A percentile compares a stretch with the other conserved stretches of the same genome.
Evolutionary conservation across 768 basidiomycete genomes (phyloP).

Genomic region (Trichaptum fuscoviolaceum): DNA sequence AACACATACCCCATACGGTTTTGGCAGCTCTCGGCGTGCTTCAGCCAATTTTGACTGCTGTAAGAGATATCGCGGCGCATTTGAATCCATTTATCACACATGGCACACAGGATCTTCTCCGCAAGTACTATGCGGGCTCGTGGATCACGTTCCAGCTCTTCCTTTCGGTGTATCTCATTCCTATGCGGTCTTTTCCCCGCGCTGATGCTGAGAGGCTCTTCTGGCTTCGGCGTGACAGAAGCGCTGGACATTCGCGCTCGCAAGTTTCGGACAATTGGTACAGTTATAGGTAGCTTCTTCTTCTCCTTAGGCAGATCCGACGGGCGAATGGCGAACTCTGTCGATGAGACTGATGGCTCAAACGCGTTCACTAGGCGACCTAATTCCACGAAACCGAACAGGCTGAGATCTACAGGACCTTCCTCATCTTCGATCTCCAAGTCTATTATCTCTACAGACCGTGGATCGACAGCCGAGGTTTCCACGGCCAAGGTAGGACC

Average conservation of each 20-base stretch:
- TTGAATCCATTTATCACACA: constrained; percentile 60
- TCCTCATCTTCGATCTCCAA: neutral
- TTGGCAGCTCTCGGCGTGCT: neutral
- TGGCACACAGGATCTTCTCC: constrained; percentile 50
- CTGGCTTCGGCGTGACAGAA: neutral
- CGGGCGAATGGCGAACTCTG: neutral
- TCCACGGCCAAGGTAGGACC: neutral
- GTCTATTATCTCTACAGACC: neutral
- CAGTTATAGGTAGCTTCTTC: neutral
- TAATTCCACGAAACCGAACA: constrained; percentile 1
- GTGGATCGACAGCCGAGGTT: neutral
- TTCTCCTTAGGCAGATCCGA: neutral
- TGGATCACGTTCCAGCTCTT: constrained; percentile 48
- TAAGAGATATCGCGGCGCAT: constrained; percentile 22
- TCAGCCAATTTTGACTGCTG: constrained; percentile 1
- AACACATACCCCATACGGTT: neutral
- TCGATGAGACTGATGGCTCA: neutral
- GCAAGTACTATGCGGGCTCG: constrained; percentile 44
- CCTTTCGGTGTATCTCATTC: constrained; percentile 45
- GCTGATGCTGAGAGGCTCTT: neutral
- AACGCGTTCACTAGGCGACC: neutral
- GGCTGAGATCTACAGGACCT: neutral
- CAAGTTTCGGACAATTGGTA: neutral
- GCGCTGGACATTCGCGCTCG: neutral
- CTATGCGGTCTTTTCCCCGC: constrained; percentile 21